phyloP scores from a whole-genome alignment of 176 grass and related monocot species.

The Carex pumila region DNA sequence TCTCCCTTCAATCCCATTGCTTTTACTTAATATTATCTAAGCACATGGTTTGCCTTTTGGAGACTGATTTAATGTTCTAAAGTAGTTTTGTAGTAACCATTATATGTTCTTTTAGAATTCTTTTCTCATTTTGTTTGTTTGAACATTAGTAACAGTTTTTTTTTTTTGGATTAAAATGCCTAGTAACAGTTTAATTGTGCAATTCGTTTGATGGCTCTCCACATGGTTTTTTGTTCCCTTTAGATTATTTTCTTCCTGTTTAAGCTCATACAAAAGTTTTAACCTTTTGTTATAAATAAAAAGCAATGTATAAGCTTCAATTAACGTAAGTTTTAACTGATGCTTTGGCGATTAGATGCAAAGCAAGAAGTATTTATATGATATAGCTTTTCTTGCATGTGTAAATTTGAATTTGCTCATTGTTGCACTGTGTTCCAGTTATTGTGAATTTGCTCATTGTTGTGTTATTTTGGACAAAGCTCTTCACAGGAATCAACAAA shows the following conservation, averaged over 20 bases:
- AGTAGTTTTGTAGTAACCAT: neutral
- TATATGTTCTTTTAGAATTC: neutral
- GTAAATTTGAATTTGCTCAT: neutral
- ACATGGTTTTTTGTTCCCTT: constrained; percentile 8
- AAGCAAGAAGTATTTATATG: neutral
- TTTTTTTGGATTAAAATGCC: too few relatives aligned
- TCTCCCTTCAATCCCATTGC: constrained; percentile 14
- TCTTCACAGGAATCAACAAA: neutral
- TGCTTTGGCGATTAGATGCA: neutral
- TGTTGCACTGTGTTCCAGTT: neutral
- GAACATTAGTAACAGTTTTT: neutral
- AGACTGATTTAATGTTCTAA: neutral
- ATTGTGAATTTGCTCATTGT: neutral
- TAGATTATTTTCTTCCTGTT: constrained; percentile 3
- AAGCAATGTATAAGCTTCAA: neutral
- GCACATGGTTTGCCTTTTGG: constrained; percentile 13
- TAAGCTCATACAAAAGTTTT: neutral
- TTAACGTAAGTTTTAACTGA: neutral
- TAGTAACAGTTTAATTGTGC: neutral
- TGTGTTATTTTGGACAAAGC: neutral
- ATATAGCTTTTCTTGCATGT: neutral
- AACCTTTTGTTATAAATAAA: neutral
- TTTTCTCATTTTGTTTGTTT: constrained; percentile 17
- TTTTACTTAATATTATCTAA: constrained; percentile 23
- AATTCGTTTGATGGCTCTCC: neutral